phyloP scores from a whole-genome alignment of 2,329 filamentous ascomycete species.

The Orbilia ellipsospora region DNA sequence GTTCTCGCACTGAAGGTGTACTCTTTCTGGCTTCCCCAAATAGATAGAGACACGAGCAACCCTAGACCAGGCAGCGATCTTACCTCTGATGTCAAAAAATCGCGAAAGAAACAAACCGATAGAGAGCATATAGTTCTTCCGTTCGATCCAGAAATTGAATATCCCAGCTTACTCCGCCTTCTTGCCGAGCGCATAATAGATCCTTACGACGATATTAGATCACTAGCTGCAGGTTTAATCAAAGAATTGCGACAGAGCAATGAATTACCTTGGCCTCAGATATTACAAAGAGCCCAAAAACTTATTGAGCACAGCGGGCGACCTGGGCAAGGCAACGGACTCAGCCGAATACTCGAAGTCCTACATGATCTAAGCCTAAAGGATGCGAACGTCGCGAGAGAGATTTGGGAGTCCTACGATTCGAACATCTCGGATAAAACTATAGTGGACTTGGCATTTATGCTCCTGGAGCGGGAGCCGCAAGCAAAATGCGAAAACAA shows the following conservation, averaged over 20 bases:
- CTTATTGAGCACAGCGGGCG: constrained; percentile 78
- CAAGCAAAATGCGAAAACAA: constrained; percentile 62
- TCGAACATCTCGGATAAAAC: constrained; percentile 21
- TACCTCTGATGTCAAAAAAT: constrained; percentile 40
- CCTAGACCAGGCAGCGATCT: constrained; percentile 14
- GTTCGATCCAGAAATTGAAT: constrained; percentile 40
- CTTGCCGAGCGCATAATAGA: constrained; percentile 85
- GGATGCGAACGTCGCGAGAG: constrained; percentile 23
- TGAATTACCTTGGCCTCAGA: constrained; percentile 63
- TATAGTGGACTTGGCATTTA: constrained; percentile 23
- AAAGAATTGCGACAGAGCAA: constrained; percentile 64
- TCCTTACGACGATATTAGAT: constrained; percentile 91
- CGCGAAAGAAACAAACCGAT: constrained; percentile 39
- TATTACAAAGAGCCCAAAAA: constrained; percentile 68
- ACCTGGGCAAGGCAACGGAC: constrained; percentile 91
- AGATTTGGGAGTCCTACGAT: constrained; percentile 23
- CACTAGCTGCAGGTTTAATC: constrained; percentile 68
- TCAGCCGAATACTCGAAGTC: constrained; percentile 72
- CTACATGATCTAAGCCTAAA: constrained; percentile 61
- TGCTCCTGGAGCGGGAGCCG: constrained; percentile 20
- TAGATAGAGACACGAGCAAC: constrained; percentile 27
- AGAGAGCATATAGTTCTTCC: constrained; percentile 49
- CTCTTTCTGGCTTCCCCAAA: constrained; percentile 66
- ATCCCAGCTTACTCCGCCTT: constrained; percentile 67
- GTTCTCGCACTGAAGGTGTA: constrained; percentile 79